Base-by-base conservation (phyloP, 192 early-diverging fungal genomes). In the Umbelopsis vinacea region DNA sequence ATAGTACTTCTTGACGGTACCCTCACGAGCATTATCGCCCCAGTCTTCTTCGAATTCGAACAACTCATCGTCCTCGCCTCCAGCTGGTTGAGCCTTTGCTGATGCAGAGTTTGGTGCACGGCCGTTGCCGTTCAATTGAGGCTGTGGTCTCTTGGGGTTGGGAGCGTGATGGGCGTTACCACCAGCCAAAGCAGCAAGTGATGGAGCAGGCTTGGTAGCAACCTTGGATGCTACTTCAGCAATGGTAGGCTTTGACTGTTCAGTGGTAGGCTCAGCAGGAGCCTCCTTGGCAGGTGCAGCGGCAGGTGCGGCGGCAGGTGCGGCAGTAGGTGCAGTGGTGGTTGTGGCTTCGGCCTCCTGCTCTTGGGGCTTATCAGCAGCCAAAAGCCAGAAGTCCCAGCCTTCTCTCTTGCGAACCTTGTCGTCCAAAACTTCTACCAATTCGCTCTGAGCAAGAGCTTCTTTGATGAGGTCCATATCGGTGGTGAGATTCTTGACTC, bases 361-460 rank as follows among this genome's bases (percentile, higher is more conserved):
- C 4, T 66, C 53, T 10, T 69, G 71, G 50, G 67, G 35, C 26
- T 52, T 45, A 53, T 90, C n/a, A 82, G 40, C 6, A 43, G 90
- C 68, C 73, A 88, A 94, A n/a, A 94, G 72, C 95, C 95, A 98
- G 12, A 83, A 85, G 26, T 94, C 89, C 96, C 95, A 98, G 52
- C 91, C 91, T 57, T 89, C 93, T 52, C 79, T 81, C 74, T 89
- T 90, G 69, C 92, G 90, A 52, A 89, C 84, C 38, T 80, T 85
- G 57, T 71, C 69, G 26, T 69, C 74, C 24, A 66, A 67, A 50
- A 81, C 29, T 66, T 81, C 73, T 11, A 83, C 40, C n/a, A 76
- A 21, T 10, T 83, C 73, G 4, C 84, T 88, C 2, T 71, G 52
- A 22, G 75, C 76, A 23, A 92, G 24, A 24, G 91, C 83, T 7